A percentile compares a stretch with the other conserved stretches of the same genome.
Conservation (phyloP, 768 basidiomycete species). For the Mycena kentingensis region DNA sequence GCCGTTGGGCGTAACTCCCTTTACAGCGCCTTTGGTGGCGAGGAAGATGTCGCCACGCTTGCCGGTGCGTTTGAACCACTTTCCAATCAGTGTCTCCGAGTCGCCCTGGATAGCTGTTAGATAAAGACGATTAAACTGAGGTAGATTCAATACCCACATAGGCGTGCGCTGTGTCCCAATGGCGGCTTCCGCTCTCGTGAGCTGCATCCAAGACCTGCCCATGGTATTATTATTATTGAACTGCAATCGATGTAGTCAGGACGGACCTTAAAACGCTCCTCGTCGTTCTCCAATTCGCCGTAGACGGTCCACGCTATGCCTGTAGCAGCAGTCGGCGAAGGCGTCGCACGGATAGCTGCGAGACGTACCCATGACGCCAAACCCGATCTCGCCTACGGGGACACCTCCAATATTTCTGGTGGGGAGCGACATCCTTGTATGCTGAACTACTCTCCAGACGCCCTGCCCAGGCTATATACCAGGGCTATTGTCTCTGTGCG, state of each 20-base stretch:
- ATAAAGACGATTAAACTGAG: too few relatives aligned
- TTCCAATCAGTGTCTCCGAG: constrained; percentile 15
- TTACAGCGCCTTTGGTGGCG: constrained; percentile 53
- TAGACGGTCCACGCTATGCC: too few relatives aligned
- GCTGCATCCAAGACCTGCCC: constrained; percentile 12
- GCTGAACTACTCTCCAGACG: too few relatives aligned
- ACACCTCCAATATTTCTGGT: constrained; percentile 35
- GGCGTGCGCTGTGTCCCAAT: constrained; percentile 7
- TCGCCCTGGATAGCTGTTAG: constrained; percentile 15
- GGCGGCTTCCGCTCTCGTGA: constrained; percentile 1
- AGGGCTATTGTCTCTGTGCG: too few relatives aligned
- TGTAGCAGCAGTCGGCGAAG: too few relatives aligned
- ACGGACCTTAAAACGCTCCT: constrained; percentile 53
- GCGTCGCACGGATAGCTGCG: too few relatives aligned
- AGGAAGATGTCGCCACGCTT: constrained; percentile 57
- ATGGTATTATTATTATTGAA: neutral
- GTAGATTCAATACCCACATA: too few relatives aligned
- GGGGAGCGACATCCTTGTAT: constrained; percentile 5
- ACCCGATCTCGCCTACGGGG: constrained; percentile 46
- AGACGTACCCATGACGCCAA: constrained; percentile 53
- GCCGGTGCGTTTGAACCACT: constrained; percentile 32
- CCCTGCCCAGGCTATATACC: too few relatives aligned
- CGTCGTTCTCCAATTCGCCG: constrained; percentile 42
- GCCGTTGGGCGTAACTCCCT: constrained; percentile 29
- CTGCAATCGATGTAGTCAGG: neutral